Evolutionary conservation across 176 grass and related monocot genomes (phyloP), one percentile per base, ranked within the genome.

Genomic region (Oryza meridionalis): DNA sequence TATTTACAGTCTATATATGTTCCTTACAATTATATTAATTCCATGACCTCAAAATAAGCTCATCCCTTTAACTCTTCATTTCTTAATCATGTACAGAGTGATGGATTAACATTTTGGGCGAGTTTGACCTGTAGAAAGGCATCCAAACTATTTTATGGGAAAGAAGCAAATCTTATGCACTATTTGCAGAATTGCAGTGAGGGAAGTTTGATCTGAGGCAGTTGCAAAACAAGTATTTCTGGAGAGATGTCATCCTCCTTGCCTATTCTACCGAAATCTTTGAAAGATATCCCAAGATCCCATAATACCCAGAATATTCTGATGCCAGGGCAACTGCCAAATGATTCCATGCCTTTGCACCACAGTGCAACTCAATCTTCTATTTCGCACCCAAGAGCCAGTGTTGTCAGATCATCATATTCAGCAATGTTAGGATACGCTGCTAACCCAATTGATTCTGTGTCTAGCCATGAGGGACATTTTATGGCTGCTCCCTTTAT

Each of bases 161-260:
- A 75, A 83, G 26, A 69, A 79, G 37, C 79, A 73, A 69, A 79
- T 75, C 68, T 75, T 74, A 22, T 79, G 40, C 29, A 69, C 75
- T 63, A 33, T 79, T 86, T 68, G 69, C 47, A 73, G 86, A 33
- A 75, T 86, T 68, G 69, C 47, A 73, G 86, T 62, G 67, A 86
- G 47, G 61, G 80, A 83, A 69, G 17, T 69, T 82, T 90, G 76
- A 83, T 82, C 38, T 82, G 67, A 86, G 47, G 59, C 67, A 86
- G 47, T 83, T 69, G 49, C 68, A 86, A 26, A 83, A 37, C 84
- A 75, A 86, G 80, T 35, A 74, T 86, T 61, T 82, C 81, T 64
- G 88, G 78, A 72, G 61, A 79, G 24, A 91, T 97, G 86, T 86
- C 91, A 77, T 90, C 94, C 42, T 85, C 91, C 50, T 67, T 93